Percentiles rank a stretch among this genome's conserved stretches.
Conservation (phyloP, 73 alveolate genomes). For the Tetrahymena thermophila region DNA sequence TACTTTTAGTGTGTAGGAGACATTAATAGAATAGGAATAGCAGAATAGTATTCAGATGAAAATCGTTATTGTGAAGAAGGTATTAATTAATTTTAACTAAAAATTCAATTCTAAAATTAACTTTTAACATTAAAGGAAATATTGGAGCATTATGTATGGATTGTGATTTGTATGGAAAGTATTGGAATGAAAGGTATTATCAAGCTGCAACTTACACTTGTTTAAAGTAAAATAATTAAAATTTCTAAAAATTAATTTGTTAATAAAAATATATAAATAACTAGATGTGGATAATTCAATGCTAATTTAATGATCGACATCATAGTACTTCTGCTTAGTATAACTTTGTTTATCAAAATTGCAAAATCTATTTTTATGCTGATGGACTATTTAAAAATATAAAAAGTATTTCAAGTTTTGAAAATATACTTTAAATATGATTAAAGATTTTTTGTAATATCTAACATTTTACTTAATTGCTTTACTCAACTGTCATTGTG, state of each 20-base stretch:
- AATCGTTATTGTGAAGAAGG: not conserved
- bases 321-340: not conserved
- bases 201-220: not conserved
- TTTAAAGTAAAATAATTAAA: not conserved
- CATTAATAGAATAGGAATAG: not conserved
- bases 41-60: not conserved
- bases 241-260: not conserved
- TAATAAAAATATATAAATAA: too few species aligned
- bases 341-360: not conserved
- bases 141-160: not conserved
- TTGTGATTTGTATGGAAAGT: not conserved
- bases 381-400: not conserved
- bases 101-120: too few species aligned
- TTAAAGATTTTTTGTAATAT: not conserved
- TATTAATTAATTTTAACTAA: too few species aligned
- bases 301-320: not conserved
- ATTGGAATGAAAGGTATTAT: not conserved
- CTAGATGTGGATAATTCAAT: not conserved
- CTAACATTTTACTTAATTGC: not conserved
- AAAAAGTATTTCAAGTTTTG: not conserved
- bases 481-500: not conserved
- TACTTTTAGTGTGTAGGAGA: not conserved
- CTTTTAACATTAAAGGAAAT: too few species aligned
- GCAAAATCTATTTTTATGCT: not conserved
- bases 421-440: not conserved